Evolutionary conservation across 768 basidiomycete genomes (phyloP).

Genomic region (Pisolithus marmoratus): DNA sequence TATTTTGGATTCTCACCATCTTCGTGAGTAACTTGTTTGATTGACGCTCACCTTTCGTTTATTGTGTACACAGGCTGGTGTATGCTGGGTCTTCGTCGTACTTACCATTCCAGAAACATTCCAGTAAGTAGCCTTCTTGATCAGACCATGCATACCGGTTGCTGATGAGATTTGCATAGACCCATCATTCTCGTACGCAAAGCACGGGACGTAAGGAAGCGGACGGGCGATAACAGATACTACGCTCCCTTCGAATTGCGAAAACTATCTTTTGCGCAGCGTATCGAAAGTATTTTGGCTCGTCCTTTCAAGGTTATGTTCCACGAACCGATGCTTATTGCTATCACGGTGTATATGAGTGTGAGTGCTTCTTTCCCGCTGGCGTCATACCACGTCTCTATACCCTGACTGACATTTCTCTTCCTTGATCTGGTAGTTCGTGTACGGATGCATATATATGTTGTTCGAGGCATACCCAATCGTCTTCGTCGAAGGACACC

Average conservation of each 20-base stretch:
- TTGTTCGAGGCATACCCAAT: slow-evolving; percentile 59
- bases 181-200: slow-evolving; percentile 51
- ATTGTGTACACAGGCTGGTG: slow-evolving; percentile 34
- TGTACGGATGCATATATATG: slow-evolving; percentile 59
- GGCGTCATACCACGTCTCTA: neutral
- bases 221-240: slow-evolving; percentile 46
- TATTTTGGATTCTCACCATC: slow-evolving; percentile 59
- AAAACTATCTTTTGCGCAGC: slow-evolving; percentile 33
- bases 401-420: too few species aligned
- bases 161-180: slow-evolving; percentile 37
- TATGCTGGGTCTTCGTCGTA: slow-evolving; percentile 42
- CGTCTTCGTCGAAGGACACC: slow-evolving; percentile 48
- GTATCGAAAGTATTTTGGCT: slow-evolving; percentile 41
- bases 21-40: slow-evolving; percentile 36
- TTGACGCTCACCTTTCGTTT: neutral
- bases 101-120: slow-evolving; percentile 68
- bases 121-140: slow-evolving; percentile 33
- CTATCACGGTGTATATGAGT: slow-evolving; percentile 57
- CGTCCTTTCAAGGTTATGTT: slow-evolving; percentile 62
- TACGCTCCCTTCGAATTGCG: slow-evolving; percentile 47
- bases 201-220: slow-evolving; percentile 44
- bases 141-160: slow-evolving; percentile 51
- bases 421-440: slow-evolving; percentile 34
- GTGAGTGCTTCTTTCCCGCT: slow-evolving; percentile 25
- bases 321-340: slow-evolving; percentile 61